phyloP scores from a whole-genome alignment of 2,329 filamentous ascomycete genomes.

The Botrytis pseudocinerea region DNA sequence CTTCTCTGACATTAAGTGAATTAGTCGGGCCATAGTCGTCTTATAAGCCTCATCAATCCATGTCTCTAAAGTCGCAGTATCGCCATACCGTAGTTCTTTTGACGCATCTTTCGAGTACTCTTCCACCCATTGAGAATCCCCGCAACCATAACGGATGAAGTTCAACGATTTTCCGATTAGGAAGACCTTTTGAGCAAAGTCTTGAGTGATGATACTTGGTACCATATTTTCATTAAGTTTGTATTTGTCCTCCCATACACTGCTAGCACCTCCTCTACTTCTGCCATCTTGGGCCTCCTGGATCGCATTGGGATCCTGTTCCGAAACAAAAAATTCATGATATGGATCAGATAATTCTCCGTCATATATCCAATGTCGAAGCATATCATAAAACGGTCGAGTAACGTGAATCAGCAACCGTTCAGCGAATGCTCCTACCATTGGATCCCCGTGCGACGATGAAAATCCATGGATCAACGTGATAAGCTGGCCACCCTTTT shows the following conservation, averaged over 20 bases:
- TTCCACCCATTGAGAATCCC: conserved; percentile 93
- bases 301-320: conserved; percentile 63
- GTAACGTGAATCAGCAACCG: conserved; percentile 84
- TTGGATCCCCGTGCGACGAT: conserved; percentile 90
- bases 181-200: conserved; percentile 95
- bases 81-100: conserved; percentile 87
- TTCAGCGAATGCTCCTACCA: conserved; percentile 91
- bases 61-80: conserved; percentile 84
- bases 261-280: conserved; percentile 68
- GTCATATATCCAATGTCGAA: conserved; percentile 97
- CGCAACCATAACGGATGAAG: conserved; percentile 94
- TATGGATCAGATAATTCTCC: conserved; percentile 97
- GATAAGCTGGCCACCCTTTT: conserved; percentile 88
- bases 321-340: conserved; percentile 89
- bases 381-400: conserved; percentile 92
- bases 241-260: conserved; percentile 98
- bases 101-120: conserved; percentile 91
- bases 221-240: conserved; percentile 82
- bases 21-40: conserved; percentile 93
- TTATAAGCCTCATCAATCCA: conserved; percentile 98
- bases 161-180: conserved; percentile 97
- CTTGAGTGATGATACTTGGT: conserved; percentile 86
- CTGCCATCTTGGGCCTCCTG: conserved; percentile 49
- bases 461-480: conserved; percentile 92
- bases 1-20: conserved; percentile 90